Percentiles rank a stretch among this genome's conserved stretches.
Conservation (phyloP, 805 yeast species). For the Priceomyces melissophilus region DNA sequence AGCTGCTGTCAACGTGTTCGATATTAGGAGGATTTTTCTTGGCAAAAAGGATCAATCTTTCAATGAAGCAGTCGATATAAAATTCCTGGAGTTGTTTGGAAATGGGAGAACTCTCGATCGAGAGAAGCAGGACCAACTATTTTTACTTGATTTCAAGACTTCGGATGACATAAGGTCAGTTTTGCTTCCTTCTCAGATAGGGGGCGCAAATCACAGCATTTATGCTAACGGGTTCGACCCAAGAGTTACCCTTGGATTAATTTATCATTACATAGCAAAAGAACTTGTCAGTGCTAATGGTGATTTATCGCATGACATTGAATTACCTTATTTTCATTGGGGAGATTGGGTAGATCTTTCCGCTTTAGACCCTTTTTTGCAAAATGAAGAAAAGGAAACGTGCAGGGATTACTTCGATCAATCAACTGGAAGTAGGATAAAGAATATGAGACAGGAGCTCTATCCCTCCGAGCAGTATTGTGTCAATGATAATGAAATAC, state of each 20-base stretch:
- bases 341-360: slow-evolving; percentile 28
- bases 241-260: slow-evolving; percentile 22
- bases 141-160: slow-evolving; percentile 8
- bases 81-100: slow-evolving; percentile 1
- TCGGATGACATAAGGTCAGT: slow-evolving; percentile 6
- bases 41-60: slow-evolving; percentile 1
- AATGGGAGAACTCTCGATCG: slow-evolving; percentile 1
- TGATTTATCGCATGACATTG: slow-evolving; percentile 4
- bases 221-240: slow-evolving; percentile 23
- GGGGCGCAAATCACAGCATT: slow-evolving; percentile 5
- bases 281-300: neutral
- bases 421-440: slow-evolving; percentile 8
- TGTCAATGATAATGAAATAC: slow-evolving; percentile 21
- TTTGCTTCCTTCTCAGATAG: slow-evolving; percentile 12
- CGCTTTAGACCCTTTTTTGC: slow-evolving; percentile 13
- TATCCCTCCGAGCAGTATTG: slow-evolving; percentile 17
- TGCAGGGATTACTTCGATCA: slow-evolving; percentile 19
- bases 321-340: slow-evolving; percentile 29
- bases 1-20: slow-evolving; percentile 2
- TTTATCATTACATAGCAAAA: slow-evolving; percentile 15
- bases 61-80: slow-evolving; percentile 1
- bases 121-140: slow-evolving; percentile 7
- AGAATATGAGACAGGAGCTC: slow-evolving; percentile 11
- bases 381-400: slow-evolving; percentile 10
- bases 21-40: neutral